phyloP scores from a whole-genome alignment of 192 early-diverging fungal genomes.

The Physocladia obscura region DNA sequence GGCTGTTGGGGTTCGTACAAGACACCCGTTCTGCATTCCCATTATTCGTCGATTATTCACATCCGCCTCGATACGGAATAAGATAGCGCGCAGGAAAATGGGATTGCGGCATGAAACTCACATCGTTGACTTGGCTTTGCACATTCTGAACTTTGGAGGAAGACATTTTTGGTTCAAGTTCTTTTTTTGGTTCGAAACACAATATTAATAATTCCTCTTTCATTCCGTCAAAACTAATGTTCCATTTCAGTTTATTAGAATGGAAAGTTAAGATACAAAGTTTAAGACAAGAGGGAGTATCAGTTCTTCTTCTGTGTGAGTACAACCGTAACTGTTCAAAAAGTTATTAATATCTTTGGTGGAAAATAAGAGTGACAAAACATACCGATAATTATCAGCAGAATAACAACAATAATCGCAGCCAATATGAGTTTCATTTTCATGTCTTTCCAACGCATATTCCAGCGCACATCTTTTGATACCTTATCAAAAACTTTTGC shows the following conservation, averaged over 20 bases:
- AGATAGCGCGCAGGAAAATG: too few species aligned
- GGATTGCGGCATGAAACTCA: too few species aligned
- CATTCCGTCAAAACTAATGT: too few species aligned
- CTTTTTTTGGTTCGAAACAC: too few species aligned
- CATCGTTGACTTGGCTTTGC: conserved; percentile 17
- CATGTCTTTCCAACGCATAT: conserved; percentile 97
- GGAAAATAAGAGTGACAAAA: neutral
- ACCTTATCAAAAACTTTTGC: conserved; percentile 74
- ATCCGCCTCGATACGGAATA: too few species aligned
- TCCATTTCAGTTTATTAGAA: too few species aligned
- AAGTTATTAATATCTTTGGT: neutral
- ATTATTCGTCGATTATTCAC: too few species aligned
- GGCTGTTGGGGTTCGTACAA: neutral
- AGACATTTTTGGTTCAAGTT: too few species aligned
- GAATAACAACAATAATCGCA: conserved; percentile 66
- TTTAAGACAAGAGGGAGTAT: too few species aligned
- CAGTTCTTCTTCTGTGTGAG: conserved; percentile 8
- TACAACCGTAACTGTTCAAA: neutral
- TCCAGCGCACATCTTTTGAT: conserved; percentile 75
- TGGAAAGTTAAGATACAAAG: too few species aligned
- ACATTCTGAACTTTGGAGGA: neutral
- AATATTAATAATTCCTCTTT: too few species aligned
- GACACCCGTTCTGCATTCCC: neutral
- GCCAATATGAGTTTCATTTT: conserved; percentile 91
- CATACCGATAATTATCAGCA: conserved; percentile 74